A percentile compares a stretch with the other conserved stretches of the same genome.
Conservation (phyloP, 2,329 filamentous ascomycete species). For the Neonectria sp. region DNA sequence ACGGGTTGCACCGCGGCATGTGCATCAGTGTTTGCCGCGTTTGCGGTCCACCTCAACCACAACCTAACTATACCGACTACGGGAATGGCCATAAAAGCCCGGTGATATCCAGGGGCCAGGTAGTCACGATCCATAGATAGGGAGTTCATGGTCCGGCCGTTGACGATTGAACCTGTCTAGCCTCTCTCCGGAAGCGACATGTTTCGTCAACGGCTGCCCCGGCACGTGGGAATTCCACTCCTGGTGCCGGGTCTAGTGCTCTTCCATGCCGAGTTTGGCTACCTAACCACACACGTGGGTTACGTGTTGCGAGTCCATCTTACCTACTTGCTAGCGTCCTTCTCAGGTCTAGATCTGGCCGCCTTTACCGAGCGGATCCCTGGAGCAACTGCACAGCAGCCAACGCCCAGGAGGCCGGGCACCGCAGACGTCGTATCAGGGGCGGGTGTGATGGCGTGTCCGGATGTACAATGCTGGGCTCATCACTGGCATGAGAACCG, state of each 20-base stretch:
- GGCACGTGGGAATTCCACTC: slow-evolving; percentile 5
- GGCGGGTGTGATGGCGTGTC: slow-evolving; percentile 25
- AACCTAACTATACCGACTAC: background rate
- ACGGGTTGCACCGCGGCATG: slow-evolving; percentile 2
- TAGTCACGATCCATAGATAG: too few species aligned
- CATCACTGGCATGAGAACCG: background rate
- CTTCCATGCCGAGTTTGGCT: background rate
- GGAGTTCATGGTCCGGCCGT: background rate
- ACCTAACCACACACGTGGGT: slow-evolving; percentile 5
- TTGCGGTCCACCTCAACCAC: background rate
- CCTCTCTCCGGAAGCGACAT: background rate
- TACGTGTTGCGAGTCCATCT: background rate
- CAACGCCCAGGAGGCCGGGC: slow-evolving; percentile 5
- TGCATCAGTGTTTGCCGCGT: background rate
- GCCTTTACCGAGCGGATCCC: slow-evolving; percentile 7
- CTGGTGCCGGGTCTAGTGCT: background rate
- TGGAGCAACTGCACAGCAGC: slow-evolving; percentile 1
- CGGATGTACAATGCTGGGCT: background rate
- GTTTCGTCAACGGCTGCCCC: background rate
- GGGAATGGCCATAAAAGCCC: background rate
- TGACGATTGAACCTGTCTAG: background rate
- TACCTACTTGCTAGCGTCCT: background rate
- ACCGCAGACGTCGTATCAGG: slow-evolving; percentile 30
- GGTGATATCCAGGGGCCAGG: background rate
- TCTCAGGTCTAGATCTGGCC: slow-evolving; percentile 6